Base-by-base conservation (phyloP, 2,329 filamentous ascomycete species). In the Helotiales sp. region DNA sequence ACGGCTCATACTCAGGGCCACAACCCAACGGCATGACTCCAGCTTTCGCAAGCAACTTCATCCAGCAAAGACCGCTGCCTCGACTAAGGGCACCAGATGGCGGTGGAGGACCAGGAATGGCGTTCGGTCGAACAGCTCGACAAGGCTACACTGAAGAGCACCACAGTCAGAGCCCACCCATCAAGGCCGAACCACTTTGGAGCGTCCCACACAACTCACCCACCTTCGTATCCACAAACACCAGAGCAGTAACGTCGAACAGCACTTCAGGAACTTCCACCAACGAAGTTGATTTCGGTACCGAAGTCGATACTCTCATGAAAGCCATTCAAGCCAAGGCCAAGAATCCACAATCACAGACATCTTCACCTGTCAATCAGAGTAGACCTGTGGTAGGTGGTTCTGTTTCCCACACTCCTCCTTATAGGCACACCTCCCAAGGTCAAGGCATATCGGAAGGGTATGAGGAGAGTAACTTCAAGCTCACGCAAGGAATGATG, bases 221-320 rank as follows among this genome's bases (percentile, higher is more conserved):
- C 15, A 53, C 34, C 22, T 61, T 58, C 19, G 52, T 48, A 27
- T 36, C 60, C 7, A 56, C 61, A 4, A 63, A 46, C 22, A 57
- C 44, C 42, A 63, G 63, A 42, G 52, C 44, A 8, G 56, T 63
- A 12, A 42, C 47, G 5, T 52, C 62, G 6, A 55, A 46, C 6
- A n/a, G n/a, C n/a, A 17, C 52, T 12, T 53, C 59, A 9, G 48
- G 44, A 29, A 57, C 54, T 19, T 52, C 58, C 1, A 31, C 58
- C 12, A 44, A 53, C 10, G 77, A 82, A n/a, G 75, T 84, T 36
- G 80, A 83, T 59, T 93, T 93, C 71, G 81, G 84, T n/a, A 96
- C 92, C 0, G 85, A 91, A 58, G 86, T 97, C 34, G 93, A 97
- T 71, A 87, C 86, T 40, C 76, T 98, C 40, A 96, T 97, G 91